Percentiles rank a stretch among this genome's conserved stretches.
These are phyloP conservation scores for Coemansia sp. DNA, from an alignment of 192 early-diverging fungal species.

Conservation along the genomic window DNA sequence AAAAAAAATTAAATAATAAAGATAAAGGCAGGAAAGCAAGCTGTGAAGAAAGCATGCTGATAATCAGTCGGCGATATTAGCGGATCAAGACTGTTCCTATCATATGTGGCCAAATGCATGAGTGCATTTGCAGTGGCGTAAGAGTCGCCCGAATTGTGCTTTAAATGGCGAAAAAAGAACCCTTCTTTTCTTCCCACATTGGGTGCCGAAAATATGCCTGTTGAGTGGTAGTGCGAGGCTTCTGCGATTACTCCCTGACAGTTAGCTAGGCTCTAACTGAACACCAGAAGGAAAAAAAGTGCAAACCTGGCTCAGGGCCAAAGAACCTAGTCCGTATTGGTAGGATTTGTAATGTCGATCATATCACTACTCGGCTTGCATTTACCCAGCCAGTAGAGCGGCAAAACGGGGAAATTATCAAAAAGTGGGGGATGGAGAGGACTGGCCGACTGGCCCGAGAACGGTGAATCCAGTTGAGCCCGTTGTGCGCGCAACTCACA, in stretches of 20 bases:
- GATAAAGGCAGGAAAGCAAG: no score
- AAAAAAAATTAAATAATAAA: not conserved
- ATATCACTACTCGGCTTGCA: not conserved
- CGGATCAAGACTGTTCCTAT: not conserved
- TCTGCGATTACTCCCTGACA: no score
- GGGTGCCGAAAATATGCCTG: not conserved
- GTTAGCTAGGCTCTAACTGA: no score
- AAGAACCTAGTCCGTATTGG: not conserved
- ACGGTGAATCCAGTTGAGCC: not conserved
- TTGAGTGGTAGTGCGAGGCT: no score
- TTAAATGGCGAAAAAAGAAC: not conserved
- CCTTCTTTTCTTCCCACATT: conserved; percentile 4
- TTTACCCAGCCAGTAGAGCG: not conserved
- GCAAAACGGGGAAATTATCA: conserved; percentile 1
- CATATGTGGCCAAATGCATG: no score
- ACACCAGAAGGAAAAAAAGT: not conserved
- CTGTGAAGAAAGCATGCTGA: not conserved
- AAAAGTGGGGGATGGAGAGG: not conserved
- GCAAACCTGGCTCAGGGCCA: not conserved
- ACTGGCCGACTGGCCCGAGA: not conserved
- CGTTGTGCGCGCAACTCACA: conserved; percentile 1
- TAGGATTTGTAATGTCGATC: not conserved
- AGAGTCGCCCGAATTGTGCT: not conserved
- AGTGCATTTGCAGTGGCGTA: not conserved
- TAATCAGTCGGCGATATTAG: not conserved